Base-by-base conservation (phyloP, 116 monocot species). In the Phalaenopsis hybrid region DNA sequence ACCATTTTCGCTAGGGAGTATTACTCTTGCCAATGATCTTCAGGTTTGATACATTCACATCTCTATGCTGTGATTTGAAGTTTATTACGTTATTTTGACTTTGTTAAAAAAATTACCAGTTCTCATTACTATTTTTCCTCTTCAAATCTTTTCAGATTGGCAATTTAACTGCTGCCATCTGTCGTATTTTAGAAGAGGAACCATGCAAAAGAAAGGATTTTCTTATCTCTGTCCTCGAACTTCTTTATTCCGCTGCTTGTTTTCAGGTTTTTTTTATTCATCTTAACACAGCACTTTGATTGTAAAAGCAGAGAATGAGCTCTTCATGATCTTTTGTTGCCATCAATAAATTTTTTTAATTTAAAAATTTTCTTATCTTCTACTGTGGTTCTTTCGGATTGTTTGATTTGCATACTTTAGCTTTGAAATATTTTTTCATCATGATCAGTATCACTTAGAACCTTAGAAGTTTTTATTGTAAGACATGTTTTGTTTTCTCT, bases 201-300 rank as follows among this genome's bases (percentile, higher is more conserved):
- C 34, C 81, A 15, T 51, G 67, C 25, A 63, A 57, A 86, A 82
- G 89, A 81, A 87, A 92, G 80, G 83, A 85, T 77, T 73, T 94
- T 21, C 55, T 88, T 20, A 61, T 87, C 68, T 67, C 77, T 79
- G 67, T 86, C 55, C 28, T 98, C 83, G 75, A 93, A 45, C 90
- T 98, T 80, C 88, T 98, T 18, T 78, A 65, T 82, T 86, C 86
- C 84, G 91, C 87, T 74, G 91, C 95, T 51, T 80, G 34, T 79
- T 92, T 85, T 88, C 98, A 98, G 98, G 98, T 98, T 43, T 13
- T 33, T 33, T 70, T 2, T 15, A 4, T 43, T 41, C 55, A 28
- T 73, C 72, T 72, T 72, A 34, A 37, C 72, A 37, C 37, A 37
- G 15, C 37, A 34, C 15, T 11, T 34, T 17, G 2, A 72, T 37